Evolutionary conservation across 768 basidiomycete genomes (phyloP).

Genomic region (Nevesoporus exiguus): DNA sequence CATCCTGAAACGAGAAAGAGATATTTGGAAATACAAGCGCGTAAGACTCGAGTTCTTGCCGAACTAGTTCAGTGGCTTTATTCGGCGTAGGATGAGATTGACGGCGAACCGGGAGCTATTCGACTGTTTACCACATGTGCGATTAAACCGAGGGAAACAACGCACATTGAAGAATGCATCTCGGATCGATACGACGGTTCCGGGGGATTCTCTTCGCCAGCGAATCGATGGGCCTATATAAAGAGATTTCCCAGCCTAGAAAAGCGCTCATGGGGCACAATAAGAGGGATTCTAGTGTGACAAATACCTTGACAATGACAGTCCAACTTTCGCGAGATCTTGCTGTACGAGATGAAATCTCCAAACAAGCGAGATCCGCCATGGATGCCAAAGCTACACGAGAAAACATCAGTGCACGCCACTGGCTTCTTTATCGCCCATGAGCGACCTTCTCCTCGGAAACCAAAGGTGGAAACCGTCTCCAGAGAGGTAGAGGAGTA

Average conservation of each 20-base stretch:
- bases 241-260: constrained; percentile 60
- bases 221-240: constrained; percentile 73
- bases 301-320: constrained; percentile 68
- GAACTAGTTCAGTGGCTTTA: constrained; percentile 63
- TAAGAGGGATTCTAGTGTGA: neutral
- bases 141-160: constrained; percentile 9
- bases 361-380: constrained; percentile 73
- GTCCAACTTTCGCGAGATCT: constrained; percentile 67
- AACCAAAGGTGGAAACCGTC: constrained; percentile 71
- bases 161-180: constrained; percentile 89
- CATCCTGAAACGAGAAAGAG: constrained; percentile 63
- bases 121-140: constrained; percentile 3
- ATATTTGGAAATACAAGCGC: constrained; percentile 72
- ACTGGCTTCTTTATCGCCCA: constrained; percentile 1
- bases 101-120: constrained; percentile 77
- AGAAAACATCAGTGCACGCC: constrained; percentile 6
- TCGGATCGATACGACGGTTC: constrained; percentile 79
- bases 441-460: constrained; percentile 83
- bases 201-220: constrained; percentile 68
- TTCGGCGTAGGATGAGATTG: constrained; percentile 59
- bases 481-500: constrained; percentile 50
- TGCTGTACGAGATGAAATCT: constrained; percentile 75
- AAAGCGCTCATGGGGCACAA: neutral
- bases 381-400: constrained; percentile 76
- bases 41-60: constrained; percentile 67